Evolutionary conservation across 1,284 basidiomycete genomes (phyloP).

Genomic region (Trametes hirsuta): DNA sequence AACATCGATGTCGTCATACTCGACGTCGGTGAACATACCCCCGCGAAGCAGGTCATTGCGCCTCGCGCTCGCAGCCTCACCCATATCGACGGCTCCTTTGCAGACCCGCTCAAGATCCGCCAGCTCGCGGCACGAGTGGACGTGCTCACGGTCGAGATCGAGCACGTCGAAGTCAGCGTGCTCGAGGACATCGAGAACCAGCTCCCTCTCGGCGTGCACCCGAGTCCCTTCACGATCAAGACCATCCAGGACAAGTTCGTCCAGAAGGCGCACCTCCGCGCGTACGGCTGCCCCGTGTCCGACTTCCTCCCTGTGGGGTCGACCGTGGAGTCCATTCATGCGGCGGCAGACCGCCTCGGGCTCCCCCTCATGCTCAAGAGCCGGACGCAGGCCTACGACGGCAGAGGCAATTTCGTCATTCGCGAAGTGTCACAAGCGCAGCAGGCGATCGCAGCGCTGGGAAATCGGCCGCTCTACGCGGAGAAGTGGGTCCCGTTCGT

Average conservation of each 20-base stretch:
- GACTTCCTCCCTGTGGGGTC: conserved; percentile 70
- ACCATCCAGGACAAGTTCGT: conserved; percentile 95
- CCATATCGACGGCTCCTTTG: conserved; percentile 92
- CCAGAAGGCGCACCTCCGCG: conserved; percentile 82
- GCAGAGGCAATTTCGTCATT: conserved; percentile 90
- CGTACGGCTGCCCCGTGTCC: conserved; percentile 70
- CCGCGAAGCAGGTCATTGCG: conserved; percentile 89
- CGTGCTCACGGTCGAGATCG: conserved; percentile 95
- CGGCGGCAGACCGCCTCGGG: conserved; percentile 64
- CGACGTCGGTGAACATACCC: conserved; percentile 78
- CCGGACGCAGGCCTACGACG: conserved; percentile 94
- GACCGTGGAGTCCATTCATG: conserved; percentile 57
- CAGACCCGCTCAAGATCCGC: conserved; percentile 80
- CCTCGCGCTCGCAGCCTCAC: conserved; percentile 49
- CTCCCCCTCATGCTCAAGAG: conserved; percentile 97
- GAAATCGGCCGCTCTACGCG: conserved; percentile 80
- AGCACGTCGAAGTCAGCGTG: conserved; percentile 89
- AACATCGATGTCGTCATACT: conserved; percentile 90
- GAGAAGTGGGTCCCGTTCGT: conserved; percentile 93
- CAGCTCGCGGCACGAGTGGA: conserved; percentile 85
- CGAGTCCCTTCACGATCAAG: conserved; percentile 82
- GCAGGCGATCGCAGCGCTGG: conserved; percentile 70
- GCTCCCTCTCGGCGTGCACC: conserved; percentile 74
- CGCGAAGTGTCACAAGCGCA: conserved; percentile 56
- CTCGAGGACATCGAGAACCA: conserved; percentile 68